Conservation (phyloP, 2,329 filamentous ascomycete species). For the Aspergillus vadensis region DNA sequence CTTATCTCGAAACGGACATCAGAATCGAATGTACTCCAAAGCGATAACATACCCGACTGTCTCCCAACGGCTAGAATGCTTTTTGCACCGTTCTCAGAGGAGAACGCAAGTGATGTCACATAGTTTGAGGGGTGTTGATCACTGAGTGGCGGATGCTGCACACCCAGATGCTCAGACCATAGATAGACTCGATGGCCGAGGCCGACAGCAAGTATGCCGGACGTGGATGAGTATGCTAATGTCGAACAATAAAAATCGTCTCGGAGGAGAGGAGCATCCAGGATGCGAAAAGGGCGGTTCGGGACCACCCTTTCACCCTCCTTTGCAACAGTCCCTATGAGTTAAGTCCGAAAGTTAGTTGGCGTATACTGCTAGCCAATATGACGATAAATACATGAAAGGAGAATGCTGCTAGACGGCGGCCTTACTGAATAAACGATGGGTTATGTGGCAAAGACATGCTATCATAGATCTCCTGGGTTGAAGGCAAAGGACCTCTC, state of each 20-base stretch:
- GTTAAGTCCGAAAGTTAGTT: background rate
- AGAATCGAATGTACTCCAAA: slow-evolving; percentile 72
- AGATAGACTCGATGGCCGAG: slow-evolving; percentile 78
- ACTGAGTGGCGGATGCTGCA: slow-evolving; percentile 61
- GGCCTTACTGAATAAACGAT: background rate
- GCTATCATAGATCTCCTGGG: background rate
- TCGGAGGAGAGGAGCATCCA: slow-evolving; percentile 84
- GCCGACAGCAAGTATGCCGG: slow-evolving; percentile 79
- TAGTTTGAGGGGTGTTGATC: slow-evolving; percentile 53
- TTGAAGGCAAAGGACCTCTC: background rate
- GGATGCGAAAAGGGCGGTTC: slow-evolving; percentile 76
- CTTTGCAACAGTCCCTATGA: slow-evolving; percentile 25
- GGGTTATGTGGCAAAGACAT: background rate
- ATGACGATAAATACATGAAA: background rate
- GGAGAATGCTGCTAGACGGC: background rate
- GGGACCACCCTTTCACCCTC: slow-evolving; percentile 57
- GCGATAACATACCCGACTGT: slow-evolving; percentile 71
- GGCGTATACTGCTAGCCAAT: background rate
- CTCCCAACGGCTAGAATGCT: slow-evolving; percentile 84
- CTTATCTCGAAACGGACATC: slow-evolving; percentile 72
- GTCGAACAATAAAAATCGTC: slow-evolving; percentile 96
- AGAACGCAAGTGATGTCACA: slow-evolving; percentile 88
- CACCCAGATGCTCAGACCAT: slow-evolving; percentile 78
- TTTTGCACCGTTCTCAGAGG: slow-evolving; percentile 72
- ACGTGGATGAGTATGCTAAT: slow-evolving; percentile 77